These are phyloP conservation scores for Wallemia hederae DNA, from an alignment of 1,284 basidiomycete genomes.

Conservation along the genomic window DNA sequence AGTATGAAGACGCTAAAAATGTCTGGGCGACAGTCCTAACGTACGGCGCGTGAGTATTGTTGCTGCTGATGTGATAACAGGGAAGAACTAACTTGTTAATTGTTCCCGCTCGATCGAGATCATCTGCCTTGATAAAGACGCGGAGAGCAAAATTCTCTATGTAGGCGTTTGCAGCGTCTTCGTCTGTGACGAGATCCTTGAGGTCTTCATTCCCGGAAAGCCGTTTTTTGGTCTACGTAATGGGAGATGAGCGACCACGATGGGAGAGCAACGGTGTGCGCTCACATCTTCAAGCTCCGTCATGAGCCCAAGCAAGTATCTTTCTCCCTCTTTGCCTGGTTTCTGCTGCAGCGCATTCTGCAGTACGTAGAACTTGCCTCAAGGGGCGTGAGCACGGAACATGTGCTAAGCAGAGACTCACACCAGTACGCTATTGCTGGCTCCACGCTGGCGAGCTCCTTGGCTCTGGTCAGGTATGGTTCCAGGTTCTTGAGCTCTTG, in stretches of 20 bases:
- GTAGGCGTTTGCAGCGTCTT: conserved; percentile 53
- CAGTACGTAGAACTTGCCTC: conserved; percentile 66
- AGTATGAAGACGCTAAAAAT: conserved; percentile 60
- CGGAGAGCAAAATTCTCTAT: conserved; percentile 79
- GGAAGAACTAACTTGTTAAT: conserved; percentile 31
- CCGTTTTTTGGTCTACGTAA: conserved; percentile 1
- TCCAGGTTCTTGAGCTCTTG: conserved; percentile 24
- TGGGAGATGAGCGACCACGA: neutral
- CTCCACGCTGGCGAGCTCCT: conserved; percentile 51
- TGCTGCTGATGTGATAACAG: neutral
- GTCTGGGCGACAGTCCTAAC: conserved; percentile 54
- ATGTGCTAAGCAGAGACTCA: conserved; percentile 18
- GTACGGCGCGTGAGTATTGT: neutral
- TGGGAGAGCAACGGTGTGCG: conserved; percentile 8
- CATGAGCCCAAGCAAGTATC: conserved; percentile 43
- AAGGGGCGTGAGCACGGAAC: neutral
- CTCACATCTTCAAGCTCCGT: conserved; percentile 41
- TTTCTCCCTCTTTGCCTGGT: conserved; percentile 31
- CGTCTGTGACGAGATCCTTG: conserved; percentile 66
- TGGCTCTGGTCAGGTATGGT: conserved; percentile 63
- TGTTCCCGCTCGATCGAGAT: conserved; percentile 49
- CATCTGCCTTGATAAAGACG: conserved; percentile 66
- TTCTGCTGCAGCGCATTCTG: conserved; percentile 49
- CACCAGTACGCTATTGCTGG: conserved; percentile 85
- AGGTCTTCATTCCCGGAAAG: conserved; percentile 17